A percentile compares a stretch with the other conserved stretches of the same genome.
These are phyloP conservation scores for Jamesozyma piceae DNA, from an alignment of 805 yeast genomes.

Conservation along the genomic window DNA sequence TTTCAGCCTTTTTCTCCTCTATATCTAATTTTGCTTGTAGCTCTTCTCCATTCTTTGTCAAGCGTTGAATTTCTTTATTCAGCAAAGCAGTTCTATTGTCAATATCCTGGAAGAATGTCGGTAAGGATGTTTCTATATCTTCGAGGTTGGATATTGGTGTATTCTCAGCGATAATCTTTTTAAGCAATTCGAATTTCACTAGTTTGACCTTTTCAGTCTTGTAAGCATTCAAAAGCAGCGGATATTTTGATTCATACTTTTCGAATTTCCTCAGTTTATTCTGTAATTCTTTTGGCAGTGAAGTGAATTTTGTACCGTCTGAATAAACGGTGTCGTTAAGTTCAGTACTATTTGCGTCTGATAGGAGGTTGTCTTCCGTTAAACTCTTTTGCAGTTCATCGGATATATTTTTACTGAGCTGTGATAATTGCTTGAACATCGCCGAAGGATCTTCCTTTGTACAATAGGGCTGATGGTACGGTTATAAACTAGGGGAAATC, in stretches of 20 bases:
- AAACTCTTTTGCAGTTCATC: constrained; percentile 49
- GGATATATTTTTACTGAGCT: constrained; percentile 50
- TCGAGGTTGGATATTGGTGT: constrained; percentile 73
- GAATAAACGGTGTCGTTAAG: constrained; percentile 3
- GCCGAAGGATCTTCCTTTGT: not conserved
- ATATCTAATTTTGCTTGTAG: not conserved
- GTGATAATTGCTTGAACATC: constrained; percentile 52
- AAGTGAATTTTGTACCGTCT: constrained; percentile 21
- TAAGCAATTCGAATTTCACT: constrained; percentile 53
- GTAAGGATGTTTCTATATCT: constrained; percentile 60
- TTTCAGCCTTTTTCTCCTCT: not conserved
- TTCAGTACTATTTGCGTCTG: constrained; percentile 1
- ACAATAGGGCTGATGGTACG: too few relatives aligned
- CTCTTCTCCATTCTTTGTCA: constrained; percentile 10
- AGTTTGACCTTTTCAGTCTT: constrained; percentile 65
- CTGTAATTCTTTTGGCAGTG: constrained; percentile 47
- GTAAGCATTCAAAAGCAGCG: constrained; percentile 74
- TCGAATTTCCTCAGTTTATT: constrained; percentile 62
- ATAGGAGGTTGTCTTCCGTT: constrained; percentile 23
- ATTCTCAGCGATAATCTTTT: constrained; percentile 58
- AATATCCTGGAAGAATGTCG: constrained; percentile 59
- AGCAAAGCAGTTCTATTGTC: constrained; percentile 51
- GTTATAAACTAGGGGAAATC: too few relatives aligned
- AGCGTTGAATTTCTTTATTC: constrained; percentile 53
- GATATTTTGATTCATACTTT: constrained; percentile 88